Base-by-base conservation (phyloP, 257 asterid species). In the Fraxinus pennsylvanica region DNA sequence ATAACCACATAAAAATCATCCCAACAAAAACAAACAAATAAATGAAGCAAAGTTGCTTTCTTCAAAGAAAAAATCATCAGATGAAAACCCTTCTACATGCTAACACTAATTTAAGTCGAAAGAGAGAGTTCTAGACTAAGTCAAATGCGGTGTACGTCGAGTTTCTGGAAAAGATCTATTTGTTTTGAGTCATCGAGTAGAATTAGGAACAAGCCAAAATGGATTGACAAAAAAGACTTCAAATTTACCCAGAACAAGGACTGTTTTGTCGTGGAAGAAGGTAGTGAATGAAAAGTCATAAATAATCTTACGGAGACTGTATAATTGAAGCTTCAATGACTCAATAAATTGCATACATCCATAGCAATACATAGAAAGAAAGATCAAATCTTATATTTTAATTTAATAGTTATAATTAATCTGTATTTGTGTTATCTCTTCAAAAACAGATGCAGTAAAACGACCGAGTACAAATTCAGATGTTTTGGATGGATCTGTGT, bases 1-100 rank as follows among this genome's bases (percentile, higher is more conserved):
- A 72, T 78, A 76, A 73, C 71, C 74, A 83, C 80, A 77, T 77
- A 80, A 59, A 43, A 43, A 68, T 27, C 33, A 65, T 17, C 17
- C 14, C 33, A 80, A 36, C 45, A 5, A 10, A 45, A 57, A 73
- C 69, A 61, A 43, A 29, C 29, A 71, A 68, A 50, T 13, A 52
- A 38, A 67, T n/a, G 17, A 66, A 86, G 79, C 69, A 87, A 88
- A 54, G 87, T 84, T 84, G 75, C 87, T 75, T 41, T 41, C 12
- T 41, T 41, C 38, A 61, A 79, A 32, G 25, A 3, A 27, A 17
- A 81, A 75, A 47, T 54, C 43, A 32, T 33, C 63, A 15, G 63
- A 52, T 52, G 65, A 54, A 54, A 54, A 19, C 12, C 27, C 27
- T 54, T 54, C 27, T 54, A 54, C 25, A 54, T n/a, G 65, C 22